These are phyloP conservation scores for Colletotrichum neosansevieriae DNA, from an alignment of 2,329 filamentous ascomycete genomes.

Conservation along the genomic window DNA sequence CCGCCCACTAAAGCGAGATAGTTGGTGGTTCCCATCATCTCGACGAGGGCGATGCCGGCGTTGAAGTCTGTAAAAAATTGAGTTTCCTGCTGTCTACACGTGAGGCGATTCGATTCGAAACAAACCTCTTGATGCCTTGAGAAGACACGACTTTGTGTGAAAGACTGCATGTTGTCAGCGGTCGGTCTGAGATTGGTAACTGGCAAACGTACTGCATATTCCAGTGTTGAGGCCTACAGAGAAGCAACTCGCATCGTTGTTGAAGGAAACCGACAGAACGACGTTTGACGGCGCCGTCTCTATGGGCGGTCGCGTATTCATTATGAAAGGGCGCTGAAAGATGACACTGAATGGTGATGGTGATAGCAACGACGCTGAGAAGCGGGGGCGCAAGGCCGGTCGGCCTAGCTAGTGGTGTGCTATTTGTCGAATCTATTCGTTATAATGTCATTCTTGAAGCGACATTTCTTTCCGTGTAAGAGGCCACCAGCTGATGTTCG, in stretches of 20 bases:
- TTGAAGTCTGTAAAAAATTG: conserved; percentile 72
- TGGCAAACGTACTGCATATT: conserved; percentile 76
- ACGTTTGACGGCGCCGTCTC: conserved; percentile 80
- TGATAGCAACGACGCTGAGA: background rate
- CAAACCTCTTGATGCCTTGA: conserved; percentile 67
- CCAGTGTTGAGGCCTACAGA: conserved; percentile 88
- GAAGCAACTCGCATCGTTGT: conserved; percentile 86
- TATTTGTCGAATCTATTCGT: conserved; percentile 10
- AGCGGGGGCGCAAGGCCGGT: conserved; percentile 3
- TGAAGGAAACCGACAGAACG: conserved; percentile 88
- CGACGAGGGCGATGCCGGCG: conserved; percentile 83
- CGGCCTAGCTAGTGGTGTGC: conserved; percentile 17
- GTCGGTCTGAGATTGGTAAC: background rate
- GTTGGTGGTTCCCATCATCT: conserved; percentile 89
- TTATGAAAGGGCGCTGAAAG: conserved; percentile 54
- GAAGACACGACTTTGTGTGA: conserved; percentile 77
- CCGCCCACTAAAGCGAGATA: conserved; percentile 92
- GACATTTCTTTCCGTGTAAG: conserved; percentile 14
- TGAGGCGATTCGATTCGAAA: no score
- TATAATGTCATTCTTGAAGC: conserved; percentile 30
- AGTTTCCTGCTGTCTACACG: no score
- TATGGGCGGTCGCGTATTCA: conserved; percentile 92
- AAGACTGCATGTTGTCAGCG: conserved; percentile 68
- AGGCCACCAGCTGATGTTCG: conserved; percentile 11
- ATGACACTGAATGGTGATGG: background rate